Percentiles rank a stretch among this genome's conserved stretches.
These are phyloP conservation scores for Termitomyces eurrhizus DNA, from an alignment of 768 basidiomycete species.

Conservation along the genomic window DNA sequence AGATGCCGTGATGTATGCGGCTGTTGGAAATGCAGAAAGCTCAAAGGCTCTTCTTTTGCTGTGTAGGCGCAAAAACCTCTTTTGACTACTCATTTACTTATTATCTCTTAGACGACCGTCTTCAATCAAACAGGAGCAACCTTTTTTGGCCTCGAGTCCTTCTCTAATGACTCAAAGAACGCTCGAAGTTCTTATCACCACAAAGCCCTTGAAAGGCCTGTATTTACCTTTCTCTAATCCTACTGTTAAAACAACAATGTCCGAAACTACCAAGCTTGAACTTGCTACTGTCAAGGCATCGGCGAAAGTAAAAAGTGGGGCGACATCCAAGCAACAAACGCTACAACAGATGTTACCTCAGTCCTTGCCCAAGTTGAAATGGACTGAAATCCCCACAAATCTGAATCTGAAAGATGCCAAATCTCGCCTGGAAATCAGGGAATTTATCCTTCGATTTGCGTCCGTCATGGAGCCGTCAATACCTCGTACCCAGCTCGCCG, in stretches of 20 bases:
- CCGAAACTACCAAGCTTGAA: neutral
- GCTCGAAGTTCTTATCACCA: slow-evolving; percentile 8
- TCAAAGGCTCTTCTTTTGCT: slow-evolving; percentile 53
- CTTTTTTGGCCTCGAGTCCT: neutral
- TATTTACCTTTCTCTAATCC: neutral
- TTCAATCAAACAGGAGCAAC: neutral
- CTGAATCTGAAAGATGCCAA: slow-evolving; percentile 47
- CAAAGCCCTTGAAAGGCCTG: neutral
- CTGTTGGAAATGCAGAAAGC: slow-evolving; percentile 62
- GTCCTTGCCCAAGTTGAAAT: slow-evolving; percentile 44
- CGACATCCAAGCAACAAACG: slow-evolving; percentile 21
- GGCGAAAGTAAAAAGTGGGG: slow-evolving; percentile 2
- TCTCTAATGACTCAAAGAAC: neutral
- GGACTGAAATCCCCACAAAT: slow-evolving; percentile 45
- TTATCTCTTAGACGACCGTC: neutral
- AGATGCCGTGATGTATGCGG: slow-evolving; percentile 65
- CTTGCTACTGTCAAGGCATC: neutral
- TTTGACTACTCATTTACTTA: neutral
- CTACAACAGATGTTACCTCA: slow-evolving; percentile 29
- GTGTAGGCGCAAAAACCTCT: slow-evolving; percentile 37
- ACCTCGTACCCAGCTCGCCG: slow-evolving; percentile 49
- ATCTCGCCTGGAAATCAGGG: slow-evolving; percentile 66
- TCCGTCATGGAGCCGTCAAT: slow-evolving; percentile 40
- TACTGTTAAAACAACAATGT: neutral
- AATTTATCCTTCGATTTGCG: slow-evolving; percentile 67